Evolutionary conservation across 805 yeast species (phyloP), one percentile per base, ranked within the genome.

Genomic region (Brettanomyces bruxellensis): DNA sequence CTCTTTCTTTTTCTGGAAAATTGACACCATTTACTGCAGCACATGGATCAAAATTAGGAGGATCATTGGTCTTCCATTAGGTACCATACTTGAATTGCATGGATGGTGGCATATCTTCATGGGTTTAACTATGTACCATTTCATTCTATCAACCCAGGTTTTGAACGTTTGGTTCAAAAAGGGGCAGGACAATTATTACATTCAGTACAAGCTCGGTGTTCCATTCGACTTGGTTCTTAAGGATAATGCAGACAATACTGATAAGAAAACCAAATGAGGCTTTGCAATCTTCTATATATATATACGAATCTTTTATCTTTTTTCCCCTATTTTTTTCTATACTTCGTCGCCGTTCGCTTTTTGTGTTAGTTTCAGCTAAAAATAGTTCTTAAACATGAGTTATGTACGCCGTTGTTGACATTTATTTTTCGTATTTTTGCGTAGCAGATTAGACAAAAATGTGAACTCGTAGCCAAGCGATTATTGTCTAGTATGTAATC

Each of bases 91-190:
- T 32, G 97, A 89, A 62, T 81, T 90, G 24, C 97, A 89, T 57
- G 95, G 93, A 24, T 90, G 96, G 96, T 89, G 97, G 97, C 97
- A 89, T 59, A 66, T 84, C 25, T 68, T 84, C 47, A 83, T 90
- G 0, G 89, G 93, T 0, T 67, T 79, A 18, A 95, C 96, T 1
- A 90, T 89, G 11, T 90, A 87, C 65, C 83, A 72, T 60, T 88
- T 86, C 62, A 72, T 89, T 51, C 80, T 84, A 3, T 86, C 82
- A 58, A 72, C 81, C 55, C 89, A 86, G 66, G 80, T 83, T 54
- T 68, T 89, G 51, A 75, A 93, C 52, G 64, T 80, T 38, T 78
- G 82, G 64, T 71, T 83, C 50, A 69, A 72, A 14, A 79, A 79
- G 2, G 65, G 66, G 11, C 73, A 77, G 34, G 59, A 71, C 28